Evolutionary conservation across 345 rosid species (phyloP), one percentile per base, ranked within the genome.

Genomic region (Fremontodendron californicum): DNA sequence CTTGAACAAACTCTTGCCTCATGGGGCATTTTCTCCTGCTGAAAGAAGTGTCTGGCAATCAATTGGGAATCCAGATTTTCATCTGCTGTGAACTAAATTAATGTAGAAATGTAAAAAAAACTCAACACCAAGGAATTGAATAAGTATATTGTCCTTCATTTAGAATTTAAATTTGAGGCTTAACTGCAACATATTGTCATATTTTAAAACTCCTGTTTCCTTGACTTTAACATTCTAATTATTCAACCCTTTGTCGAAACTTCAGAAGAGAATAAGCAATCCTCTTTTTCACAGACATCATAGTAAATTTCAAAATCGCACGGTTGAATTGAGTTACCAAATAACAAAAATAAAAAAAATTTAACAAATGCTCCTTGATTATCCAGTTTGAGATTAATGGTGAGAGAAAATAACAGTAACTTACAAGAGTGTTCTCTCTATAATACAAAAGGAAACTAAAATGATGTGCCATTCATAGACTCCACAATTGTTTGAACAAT

Each of bases 1-100:
- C 94, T 91, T 19, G 93, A 91, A 81, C 98, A 93, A 10, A 49
- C 75, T 65, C 74, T 80, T 49, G 72, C 78, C 35, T 85, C 81
- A 1, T 42, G 60, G 5, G 57, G 48, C 75, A 63, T 84, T 54
- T 25, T 73, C 73, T 78, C 86, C 92, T 92, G 77, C 76, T 27
- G 55, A 57, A 27, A 33, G 52, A 78, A 23, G 45, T 13, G 60
- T 43, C 45, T 16, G 21, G 21, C 72, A 65, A 73, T 10, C 31
- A 51, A 51, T 49, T 71, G 9, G 33, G 18, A 72, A 33, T 33
- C 75, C n/a, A 37, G 46, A 37, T 5, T 49, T 33, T 52, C 33
- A 51, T 48, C 61, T 0, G 18, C 45, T 10, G 43, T 9, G 25
- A 49, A 46, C 37, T 48, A 49, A 71, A 33, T 7, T 43, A 27